Percentiles rank a stretch among this genome's conserved stretches.
Evolutionary conservation across 148 eudicot species (phyloP).

Genomic region (Persicaria maculosa): DNA sequence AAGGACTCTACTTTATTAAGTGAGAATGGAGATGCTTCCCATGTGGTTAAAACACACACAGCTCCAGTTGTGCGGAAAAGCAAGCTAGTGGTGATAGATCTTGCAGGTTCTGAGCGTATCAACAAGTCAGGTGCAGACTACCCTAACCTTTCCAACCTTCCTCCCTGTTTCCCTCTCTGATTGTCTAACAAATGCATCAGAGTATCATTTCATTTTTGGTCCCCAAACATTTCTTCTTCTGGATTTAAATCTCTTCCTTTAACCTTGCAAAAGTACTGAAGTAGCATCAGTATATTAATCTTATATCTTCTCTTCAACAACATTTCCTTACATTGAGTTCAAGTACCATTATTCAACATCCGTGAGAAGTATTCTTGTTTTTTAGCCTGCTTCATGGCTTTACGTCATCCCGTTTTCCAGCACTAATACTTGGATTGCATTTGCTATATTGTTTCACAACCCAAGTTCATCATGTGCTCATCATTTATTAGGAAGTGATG

Average conservation of each 20-base stretch:
- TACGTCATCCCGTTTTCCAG: not conserved
- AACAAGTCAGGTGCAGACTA: slow-evolving; percentile 65
- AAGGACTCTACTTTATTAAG: slow-evolving; percentile 34
- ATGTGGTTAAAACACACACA: slow-evolving; percentile 41
- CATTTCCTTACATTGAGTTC: not conserved
- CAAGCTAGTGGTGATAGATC: slow-evolving; percentile 83
- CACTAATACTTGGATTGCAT: not conserved
- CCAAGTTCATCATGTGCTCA: not conserved
- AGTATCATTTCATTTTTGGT: not conserved
- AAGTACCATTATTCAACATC: not conserved
- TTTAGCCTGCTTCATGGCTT: not conserved
- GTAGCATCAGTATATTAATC: not conserved
- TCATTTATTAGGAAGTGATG: slow-evolving; percentile 68
- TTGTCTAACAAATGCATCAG: not conserved
- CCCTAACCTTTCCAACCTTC: not conserved
- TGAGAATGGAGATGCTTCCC: slow-evolving; percentile 46
- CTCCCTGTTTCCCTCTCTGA: not conserved
- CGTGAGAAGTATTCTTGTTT: not conserved
- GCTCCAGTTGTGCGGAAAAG: slow-evolving; percentile 65
- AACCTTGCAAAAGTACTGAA: not conserved
- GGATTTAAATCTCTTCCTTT: not conserved
- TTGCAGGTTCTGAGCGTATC: slow-evolving; percentile 92
- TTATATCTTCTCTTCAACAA: not conserved
- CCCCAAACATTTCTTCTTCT: not conserved
- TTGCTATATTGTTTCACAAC: slow-evolving; percentile 1